Evolutionary conservation across 2,329 filamentous ascomycete species (phyloP).

Genomic region (Fusarium musae): DNA sequence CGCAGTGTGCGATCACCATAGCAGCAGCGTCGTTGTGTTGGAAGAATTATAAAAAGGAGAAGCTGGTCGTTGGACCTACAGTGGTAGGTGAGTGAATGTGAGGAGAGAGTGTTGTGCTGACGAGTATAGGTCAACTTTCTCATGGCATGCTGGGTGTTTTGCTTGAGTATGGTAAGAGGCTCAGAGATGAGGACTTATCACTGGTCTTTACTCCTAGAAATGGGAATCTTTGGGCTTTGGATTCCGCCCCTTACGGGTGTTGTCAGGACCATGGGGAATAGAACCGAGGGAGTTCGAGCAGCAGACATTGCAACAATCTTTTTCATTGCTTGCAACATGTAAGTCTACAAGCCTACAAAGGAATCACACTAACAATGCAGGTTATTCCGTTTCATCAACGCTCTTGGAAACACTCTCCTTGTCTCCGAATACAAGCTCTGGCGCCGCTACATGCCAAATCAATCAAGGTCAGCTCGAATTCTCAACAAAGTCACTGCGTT

Average conservation of each 20-base stretch:
- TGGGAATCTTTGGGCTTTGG: conserved; percentile 40
- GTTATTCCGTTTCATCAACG: conserved; percentile 53
- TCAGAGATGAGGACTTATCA: conserved; percentile 53
- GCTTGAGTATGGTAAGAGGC: conserved; percentile 49
- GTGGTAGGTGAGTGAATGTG: conserved; percentile 43
- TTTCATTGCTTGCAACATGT: conserved; percentile 54
- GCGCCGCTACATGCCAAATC: conserved; percentile 48
- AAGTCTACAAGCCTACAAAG: conserved; percentile 25
- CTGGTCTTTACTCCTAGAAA: conserved; percentile 52
- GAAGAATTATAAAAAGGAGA: conserved; percentile 49
- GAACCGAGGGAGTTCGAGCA: conserved; percentile 4
- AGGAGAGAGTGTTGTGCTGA: not conserved
- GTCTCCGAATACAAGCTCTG: conserved; percentile 53
- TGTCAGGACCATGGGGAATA: conserved; percentile 30
- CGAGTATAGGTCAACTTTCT: conserved; percentile 51
- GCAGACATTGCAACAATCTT: conserved; percentile 47
- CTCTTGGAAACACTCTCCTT: conserved; percentile 53
- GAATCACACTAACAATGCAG: conserved; percentile 37
- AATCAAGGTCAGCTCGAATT: conserved; percentile 39
- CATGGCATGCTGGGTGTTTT: conserved; percentile 50
- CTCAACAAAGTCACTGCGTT: conserved; percentile 46
- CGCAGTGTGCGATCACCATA: conserved; percentile 52
- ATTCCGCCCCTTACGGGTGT: conserved; percentile 42
- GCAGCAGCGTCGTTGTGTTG: conserved; percentile 53
- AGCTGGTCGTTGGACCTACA: conserved; percentile 49